Conservation (phyloP, 164 flowering plant genomes). For the Aristolochia californica region DNA sequence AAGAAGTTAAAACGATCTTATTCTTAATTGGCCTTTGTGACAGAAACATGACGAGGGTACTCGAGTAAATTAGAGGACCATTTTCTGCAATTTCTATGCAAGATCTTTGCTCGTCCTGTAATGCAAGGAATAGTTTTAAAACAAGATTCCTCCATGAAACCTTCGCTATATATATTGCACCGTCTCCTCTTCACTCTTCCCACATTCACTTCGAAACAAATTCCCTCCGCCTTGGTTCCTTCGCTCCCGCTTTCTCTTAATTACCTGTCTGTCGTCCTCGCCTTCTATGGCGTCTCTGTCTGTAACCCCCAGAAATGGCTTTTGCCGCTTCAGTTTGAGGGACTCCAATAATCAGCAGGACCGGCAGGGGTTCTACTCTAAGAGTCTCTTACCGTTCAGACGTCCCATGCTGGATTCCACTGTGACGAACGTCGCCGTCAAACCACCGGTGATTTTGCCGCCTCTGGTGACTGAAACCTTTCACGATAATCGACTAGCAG, state of each 20-base stretch:
- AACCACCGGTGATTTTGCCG: slow-evolving; percentile 15
- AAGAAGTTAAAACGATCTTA: no score
- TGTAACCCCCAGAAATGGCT: slow-evolving; percentile 7
- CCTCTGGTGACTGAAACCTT: slow-evolving; percentile 8
- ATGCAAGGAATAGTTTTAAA: slow-evolving; percentile 26
- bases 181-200: neutral
- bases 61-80: neutral
- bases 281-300: slow-evolving; percentile 45
- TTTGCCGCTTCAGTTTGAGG: slow-evolving; percentile 1
- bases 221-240: neutral
- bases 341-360: slow-evolving; percentile 2
- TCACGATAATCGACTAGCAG: slow-evolving; percentile 30
- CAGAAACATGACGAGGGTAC: neutral
- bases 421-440: slow-evolving; percentile 33
- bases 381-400: neutral
- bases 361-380: neutral
- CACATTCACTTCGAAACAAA: neutral
- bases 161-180: slow-evolving; percentile 7
- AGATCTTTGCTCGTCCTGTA: slow-evolving; percentile 24
- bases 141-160: slow-evolving; percentile 29
- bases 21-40: neutral
- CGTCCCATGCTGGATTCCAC: slow-evolving; percentile 4
- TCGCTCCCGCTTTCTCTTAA: neutral
- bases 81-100: neutral
- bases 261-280: neutral